A percentile compares a stretch with the other conserved stretches of the same genome.
phyloP scores from a whole-genome alignment of 148 eudicot species.

The Rhododendron ovatum region DNA sequence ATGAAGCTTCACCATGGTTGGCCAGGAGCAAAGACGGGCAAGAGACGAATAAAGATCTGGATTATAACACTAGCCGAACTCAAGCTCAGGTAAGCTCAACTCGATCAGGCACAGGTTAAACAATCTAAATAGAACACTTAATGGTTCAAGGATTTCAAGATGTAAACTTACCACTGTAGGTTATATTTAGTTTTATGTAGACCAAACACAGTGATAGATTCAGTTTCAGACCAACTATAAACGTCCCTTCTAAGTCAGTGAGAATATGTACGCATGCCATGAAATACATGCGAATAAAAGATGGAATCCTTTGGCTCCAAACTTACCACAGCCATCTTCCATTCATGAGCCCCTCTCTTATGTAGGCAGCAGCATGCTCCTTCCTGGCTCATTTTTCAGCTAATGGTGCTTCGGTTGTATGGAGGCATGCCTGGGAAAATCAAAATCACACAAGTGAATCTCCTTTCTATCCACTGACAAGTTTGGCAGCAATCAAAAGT shows the following conservation, averaged over 20 bases:
- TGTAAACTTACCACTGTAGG: background rate
- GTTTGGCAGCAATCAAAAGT: background rate
- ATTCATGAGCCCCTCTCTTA: conserved; percentile 52
- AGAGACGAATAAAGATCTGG: background rate
- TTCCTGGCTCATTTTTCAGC: conserved; percentile 66
- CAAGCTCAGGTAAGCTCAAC: background rate
- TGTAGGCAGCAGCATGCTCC: conserved; percentile 49
- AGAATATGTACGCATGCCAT: background rate
- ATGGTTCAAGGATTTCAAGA: background rate
- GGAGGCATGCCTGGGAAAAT: conserved; percentile 53
- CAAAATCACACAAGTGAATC: conserved; percentile 9
- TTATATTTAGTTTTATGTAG: background rate
- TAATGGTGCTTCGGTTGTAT: conserved; percentile 30
- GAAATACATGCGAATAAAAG: background rate
- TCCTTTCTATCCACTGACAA: background rate
- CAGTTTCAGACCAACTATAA: background rate
- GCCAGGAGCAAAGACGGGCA: background rate
- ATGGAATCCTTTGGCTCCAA: conserved; percentile 1
- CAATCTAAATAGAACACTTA: background rate
- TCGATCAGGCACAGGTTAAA: background rate
- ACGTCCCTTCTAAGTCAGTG: background rate
- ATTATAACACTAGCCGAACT: background rate
- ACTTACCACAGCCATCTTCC: conserved; percentile 86
- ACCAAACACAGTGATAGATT: background rate
- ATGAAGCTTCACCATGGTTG: background rate